Conservation (phyloP, 805 yeast genomes). For the Ogataea nitratoaversa region DNA sequence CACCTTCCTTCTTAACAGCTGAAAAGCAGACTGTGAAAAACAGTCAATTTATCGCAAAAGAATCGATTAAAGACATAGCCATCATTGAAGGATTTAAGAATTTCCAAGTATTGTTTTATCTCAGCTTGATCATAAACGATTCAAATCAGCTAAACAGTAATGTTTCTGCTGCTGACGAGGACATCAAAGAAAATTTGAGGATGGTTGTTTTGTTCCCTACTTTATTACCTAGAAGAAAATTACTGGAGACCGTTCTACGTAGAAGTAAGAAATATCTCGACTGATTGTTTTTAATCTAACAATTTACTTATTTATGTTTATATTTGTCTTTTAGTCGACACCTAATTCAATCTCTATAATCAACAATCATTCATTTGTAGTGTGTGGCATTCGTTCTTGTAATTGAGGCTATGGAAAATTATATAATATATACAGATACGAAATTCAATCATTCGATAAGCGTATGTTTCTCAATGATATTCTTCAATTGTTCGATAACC, state of each 20-base stretch:
- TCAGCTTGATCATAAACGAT: constrained; percentile 52
- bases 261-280: constrained; percentile 16
- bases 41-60: constrained; percentile 50
- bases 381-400: no score
- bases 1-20: not conserved
- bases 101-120: constrained; percentile 59
- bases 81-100: constrained; percentile 75
- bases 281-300: not conserved
- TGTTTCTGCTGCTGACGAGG: constrained; percentile 1
- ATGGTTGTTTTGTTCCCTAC: constrained; percentile 29
- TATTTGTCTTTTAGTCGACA: no score
- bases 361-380: no score
- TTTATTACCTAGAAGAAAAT: constrained; percentile 27
- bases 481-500: not conserved
- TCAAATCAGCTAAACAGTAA: not conserved
- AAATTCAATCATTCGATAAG: no score
- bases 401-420: no score
- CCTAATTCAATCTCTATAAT: no score
- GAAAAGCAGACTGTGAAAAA: constrained; percentile 5
- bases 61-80: constrained; percentile 56
- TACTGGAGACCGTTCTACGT: constrained; percentile 28
- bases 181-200: constrained; percentile 16
- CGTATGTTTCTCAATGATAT: not conserved
- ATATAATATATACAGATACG: no score
- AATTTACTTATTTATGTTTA: no score